Base-by-base conservation (phyloP, 23 red algal species). In the Gracilaria domingensis region DNA sequence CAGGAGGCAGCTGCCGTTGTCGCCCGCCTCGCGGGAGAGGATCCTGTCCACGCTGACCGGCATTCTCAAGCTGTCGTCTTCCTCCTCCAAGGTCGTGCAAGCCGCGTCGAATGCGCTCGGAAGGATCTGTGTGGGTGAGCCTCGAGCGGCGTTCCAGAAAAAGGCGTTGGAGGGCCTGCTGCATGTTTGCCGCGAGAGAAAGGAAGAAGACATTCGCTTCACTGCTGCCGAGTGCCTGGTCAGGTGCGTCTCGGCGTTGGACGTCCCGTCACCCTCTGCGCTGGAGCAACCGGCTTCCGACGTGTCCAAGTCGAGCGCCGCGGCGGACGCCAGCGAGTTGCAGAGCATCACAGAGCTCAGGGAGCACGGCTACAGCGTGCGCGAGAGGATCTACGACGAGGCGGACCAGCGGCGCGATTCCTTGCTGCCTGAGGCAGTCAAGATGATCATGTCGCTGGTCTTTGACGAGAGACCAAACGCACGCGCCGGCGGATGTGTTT, bases 161-260 rank as follows among this genome's bases (percentile, higher is more conserved):
- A 83, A 59, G 18, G 65, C 77, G 23, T 51, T 72, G 11, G 89
- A 83, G 24, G 66, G 53, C 32, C 56, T 92, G 89, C 73, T 92
- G 11, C 11, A n/a, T 75, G 47, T 92, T 51, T 83, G 79, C 25
- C 80, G 61, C 42, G 78, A 83, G 60, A 28, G 89, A 35, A 92
- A 92, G 48, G 89, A 92, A 36, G 89, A 92, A 21, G 89, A 92
- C 50, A 83, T 92, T 78, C 77, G 89, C 25, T 92, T 92, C 42
- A 92, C 89, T 17, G 80, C 89, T 8, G 77, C 62, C 3, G 89
- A 92, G 24, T 82, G 78, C 33, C 47, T 92, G 0, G 89, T 92
- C 2, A 29, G 89, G 30, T 73, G 79, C 30, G 33, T 61, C 12
- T 83, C 89, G 40, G 77, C 75, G 47, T 76, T 83, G 28, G 89